Base-by-base conservation (phyloP, 2,329 filamentous ascomycete species). In the Graphiopsis chlorocephala region DNA sequence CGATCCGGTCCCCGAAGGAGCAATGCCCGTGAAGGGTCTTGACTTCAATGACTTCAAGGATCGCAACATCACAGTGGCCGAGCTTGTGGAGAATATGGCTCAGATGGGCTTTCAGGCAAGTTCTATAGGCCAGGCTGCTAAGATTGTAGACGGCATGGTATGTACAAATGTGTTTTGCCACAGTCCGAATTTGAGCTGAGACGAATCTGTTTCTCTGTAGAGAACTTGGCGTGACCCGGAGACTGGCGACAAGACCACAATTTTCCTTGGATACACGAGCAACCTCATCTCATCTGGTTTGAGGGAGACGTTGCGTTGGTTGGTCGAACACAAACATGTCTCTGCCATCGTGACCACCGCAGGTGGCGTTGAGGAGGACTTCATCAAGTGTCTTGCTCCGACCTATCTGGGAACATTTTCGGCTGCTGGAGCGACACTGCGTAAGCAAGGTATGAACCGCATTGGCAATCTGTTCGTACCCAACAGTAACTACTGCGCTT, bases 231-330 rank as follows among this genome's bases (percentile, higher is more conserved):
- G 84, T 67, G 90, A 97, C 75, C 87, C 91, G 0, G 90, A 93
- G 73, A 91, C 91, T 1, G 87, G 86, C 15, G 87, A 90, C 28
- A 86, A 86, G 72, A 95, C 95, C 20, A 98, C 95, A 66, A 94
- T 99, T 72, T 98, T 99, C 79, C 86, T 99, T 10, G 95, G 95
- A 64, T 99, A 97, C 81, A 99, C 95, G 11, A 97, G 92, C 59
- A 99, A 99, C 77, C 85, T 99, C 72, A 97, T 99, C 73, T 98
- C 95, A 0, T 99, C 94, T 3, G 95, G 95, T 10, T 86, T 99
- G 31, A 88, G 95, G 62, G 93, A 96, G 70, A 93, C 93, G 38
- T 83, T 99, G 69, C 91, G 95, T 64, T 99, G 93, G 81, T 86
- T 99, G 0, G 93, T 96, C 52, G 86, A 98, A 80, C 93, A 99